phyloP scores from a whole-genome alignment of 257 asterid species.

The Striga asiatica region DNA sequence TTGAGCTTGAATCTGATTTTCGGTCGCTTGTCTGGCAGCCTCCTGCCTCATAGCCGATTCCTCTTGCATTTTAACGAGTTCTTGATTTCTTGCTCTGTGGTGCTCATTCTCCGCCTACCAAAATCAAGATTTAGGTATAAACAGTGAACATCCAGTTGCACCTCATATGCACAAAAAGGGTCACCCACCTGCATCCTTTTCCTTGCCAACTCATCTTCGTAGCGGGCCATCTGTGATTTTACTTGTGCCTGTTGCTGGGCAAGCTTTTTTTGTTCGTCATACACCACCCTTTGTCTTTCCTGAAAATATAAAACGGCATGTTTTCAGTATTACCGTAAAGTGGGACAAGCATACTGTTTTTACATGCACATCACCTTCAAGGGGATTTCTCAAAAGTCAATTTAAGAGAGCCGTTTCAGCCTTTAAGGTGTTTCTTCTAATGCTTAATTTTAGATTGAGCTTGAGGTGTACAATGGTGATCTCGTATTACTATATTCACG shows the following conservation, averaged over 20 bases:
- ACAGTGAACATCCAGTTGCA: background rate
- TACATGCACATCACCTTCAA: background rate
- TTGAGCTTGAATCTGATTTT: slow-evolving; percentile 94
- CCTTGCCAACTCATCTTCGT: slow-evolving; percentile 90
- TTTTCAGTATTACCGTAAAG: too few species aligned
- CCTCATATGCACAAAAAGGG: slow-evolving; percentile 7
- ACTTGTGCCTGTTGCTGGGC: slow-evolving; percentile 85
- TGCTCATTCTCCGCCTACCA: slow-evolving; percentile 90
- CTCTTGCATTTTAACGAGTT: slow-evolving; percentile 94
- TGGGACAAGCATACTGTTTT: background rate
- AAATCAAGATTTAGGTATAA: slow-evolving; percentile 8
- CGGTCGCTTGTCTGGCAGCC: slow-evolving; percentile 89
- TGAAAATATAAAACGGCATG: slow-evolving; percentile 27
- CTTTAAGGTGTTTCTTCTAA: background rate
- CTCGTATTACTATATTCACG: background rate
- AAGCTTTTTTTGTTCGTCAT: slow-evolving; percentile 89
- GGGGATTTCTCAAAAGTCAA: background rate
- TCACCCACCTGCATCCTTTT: slow-evolving; percentile 87
- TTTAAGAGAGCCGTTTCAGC: background rate
- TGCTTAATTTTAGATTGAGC: background rate
- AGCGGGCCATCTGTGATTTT: slow-evolving; percentile 85
- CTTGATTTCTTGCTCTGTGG: slow-evolving; percentile 86
- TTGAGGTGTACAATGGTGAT: background rate
- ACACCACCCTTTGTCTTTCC: slow-evolving; percentile 83
- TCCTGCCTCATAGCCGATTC: slow-evolving; percentile 94